A percentile compares a stretch with the other conserved stretches of the same genome.
Evolutionary conservation across 1,284 basidiomycete genomes (phyloP).

Genomic region (Melanopsichium pennsylvanicum): DNA sequence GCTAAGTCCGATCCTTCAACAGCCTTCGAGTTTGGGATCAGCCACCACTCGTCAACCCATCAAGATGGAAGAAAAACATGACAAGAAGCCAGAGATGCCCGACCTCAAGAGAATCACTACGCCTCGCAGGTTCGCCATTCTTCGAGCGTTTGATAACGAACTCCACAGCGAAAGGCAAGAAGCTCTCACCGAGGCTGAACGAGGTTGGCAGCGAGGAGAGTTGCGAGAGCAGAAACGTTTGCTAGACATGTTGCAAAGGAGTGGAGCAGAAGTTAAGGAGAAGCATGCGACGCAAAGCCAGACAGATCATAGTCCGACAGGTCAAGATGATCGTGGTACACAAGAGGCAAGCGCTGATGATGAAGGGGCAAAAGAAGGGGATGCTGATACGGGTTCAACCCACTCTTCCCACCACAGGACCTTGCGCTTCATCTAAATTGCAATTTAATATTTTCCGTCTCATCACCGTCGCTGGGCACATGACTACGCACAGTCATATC

Average conservation of each 20-base stretch:
- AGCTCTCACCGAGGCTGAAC: slow-evolving; percentile 21
- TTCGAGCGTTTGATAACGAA: slow-evolving; percentile 33
- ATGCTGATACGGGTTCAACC: slow-evolving; percentile 24
- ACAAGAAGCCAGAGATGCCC: slow-evolving; percentile 17
- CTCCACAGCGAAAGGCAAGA: slow-evolving; percentile 23
- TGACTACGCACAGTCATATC: too few species aligned
- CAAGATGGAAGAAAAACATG: not conserved
- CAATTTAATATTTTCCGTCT: not conserved
- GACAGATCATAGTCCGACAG: too few species aligned
- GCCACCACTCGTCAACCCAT: not conserved
- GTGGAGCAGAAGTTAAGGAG: not conserved
- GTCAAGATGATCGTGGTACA: too few species aligned
- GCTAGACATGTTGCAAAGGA: slow-evolving; percentile 14
- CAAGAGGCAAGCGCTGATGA: too few species aligned
- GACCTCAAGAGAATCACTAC: slow-evolving; percentile 11
- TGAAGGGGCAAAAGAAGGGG: not conserved
- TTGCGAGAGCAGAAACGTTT: slow-evolving; percentile 18
- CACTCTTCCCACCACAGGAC: slow-evolving; percentile 28
- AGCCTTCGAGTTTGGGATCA: slow-evolving; percentile 4
- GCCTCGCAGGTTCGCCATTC: slow-evolving; percentile 18
- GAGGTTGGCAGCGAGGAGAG: slow-evolving; percentile 30
- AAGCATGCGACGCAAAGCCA: not conserved
- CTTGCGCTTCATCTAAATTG: slow-evolving; percentile 22
- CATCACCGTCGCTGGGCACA: too few species aligned
- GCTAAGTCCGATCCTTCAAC: slow-evolving; percentile 14